A percentile compares a stretch with the other conserved stretches of the same genome.
These are phyloP conservation scores for Dimocarpus longan DNA, from an alignment of 345 rosid genomes.

Conservation along the genomic window DNA sequence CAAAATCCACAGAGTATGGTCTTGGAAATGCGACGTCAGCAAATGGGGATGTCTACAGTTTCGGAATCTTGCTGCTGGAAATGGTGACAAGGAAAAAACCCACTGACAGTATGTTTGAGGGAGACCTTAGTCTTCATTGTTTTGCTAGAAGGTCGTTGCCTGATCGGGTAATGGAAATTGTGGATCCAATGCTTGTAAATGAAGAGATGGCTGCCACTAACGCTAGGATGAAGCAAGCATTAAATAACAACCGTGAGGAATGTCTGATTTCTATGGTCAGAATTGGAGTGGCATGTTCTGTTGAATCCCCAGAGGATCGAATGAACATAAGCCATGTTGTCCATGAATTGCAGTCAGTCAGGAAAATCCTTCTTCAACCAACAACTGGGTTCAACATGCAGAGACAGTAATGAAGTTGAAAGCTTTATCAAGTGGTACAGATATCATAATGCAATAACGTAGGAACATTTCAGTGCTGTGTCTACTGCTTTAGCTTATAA, in stretches of 20 bases:
- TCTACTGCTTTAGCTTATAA: too few species aligned
- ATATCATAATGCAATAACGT: too few species aligned
- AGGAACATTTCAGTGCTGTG: too few species aligned
- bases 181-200: neutral
- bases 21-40: neutral
- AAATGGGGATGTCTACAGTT: neutral
- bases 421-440: too few species aligned
- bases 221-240: too few species aligned
- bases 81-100: neutral
- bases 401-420: too few species aligned
- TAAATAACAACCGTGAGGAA: neutral
- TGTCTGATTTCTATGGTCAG: neutral
- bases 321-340: neutral
- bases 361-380: neutral
- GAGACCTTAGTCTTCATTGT: neutral
- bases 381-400: neutral
- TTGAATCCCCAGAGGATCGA: constrained; percentile 4
- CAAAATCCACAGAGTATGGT: constrained; percentile 22
- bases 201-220: neutral
- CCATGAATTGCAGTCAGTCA: neutral
- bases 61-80: neutral
- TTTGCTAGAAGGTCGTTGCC: neutral
- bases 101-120: neutral
- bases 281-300: constrained; percentile 16
- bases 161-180: neutral